Evolutionary conservation across 805 yeast species (phyloP), one percentile per base, ranked within the genome.

Genomic region (Saturnispora mendoncae): DNA sequence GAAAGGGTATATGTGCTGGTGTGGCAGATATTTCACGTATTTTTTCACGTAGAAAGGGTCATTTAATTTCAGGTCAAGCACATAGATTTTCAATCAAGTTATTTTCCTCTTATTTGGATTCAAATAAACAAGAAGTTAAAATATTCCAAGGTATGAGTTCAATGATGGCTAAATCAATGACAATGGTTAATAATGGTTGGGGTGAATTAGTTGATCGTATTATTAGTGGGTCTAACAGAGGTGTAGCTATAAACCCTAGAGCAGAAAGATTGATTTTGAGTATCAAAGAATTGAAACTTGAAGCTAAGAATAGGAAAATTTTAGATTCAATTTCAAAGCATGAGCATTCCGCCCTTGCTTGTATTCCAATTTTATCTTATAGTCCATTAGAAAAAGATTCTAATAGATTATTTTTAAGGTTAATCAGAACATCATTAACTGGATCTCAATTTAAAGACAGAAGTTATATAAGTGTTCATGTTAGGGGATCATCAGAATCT

Each of bases 1-100:
- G 84, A 54, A 78, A 80, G 54, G 95, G 95, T 43, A 74, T 86
- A 13, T 92, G 90, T 29, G 88, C 87, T 3, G 96, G 96, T 58
- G 92, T 82, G 13, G 74, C 85, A 29, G 94, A 86, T 61, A 79
- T 86, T 37, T 76, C 92, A 4, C 72, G 94, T 50, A 73, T 84
- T 19, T 83, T 86, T 54, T 73, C 85, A 6, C 68, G 73, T 45
- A 74, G 73, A 48, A 72, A 73, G 42, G 85, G 82, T 25, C 68
- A 78, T 24, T 62, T 76, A 39, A 65, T 71, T 9, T 60, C 80
- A 14, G 79, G 87, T 40, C 75, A 75, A 53, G 65, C 85, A 0
- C 85, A 80, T 56, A 81, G 78, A 48, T 82, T 85, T 56, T 68
- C 74, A 4, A 73, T 86, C 50, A 76, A 80, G 51, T 62, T 86